A percentile compares a stretch with the other conserved stretches of the same genome.
phyloP scores from a whole-genome alignment of 805 yeast species.

The Cyberlindnera euphorbiae region DNA sequence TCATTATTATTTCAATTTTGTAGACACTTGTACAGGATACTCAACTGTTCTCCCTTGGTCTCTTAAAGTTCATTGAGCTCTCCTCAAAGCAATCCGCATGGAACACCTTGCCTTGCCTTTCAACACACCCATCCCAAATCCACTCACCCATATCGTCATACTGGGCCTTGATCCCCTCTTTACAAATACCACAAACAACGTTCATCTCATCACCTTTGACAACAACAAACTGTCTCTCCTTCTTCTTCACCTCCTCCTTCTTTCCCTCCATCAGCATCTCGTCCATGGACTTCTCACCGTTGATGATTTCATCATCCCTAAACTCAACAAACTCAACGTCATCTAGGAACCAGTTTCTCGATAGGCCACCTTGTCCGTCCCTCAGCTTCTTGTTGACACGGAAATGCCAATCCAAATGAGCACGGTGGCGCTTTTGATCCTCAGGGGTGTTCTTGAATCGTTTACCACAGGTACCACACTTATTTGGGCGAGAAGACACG shows the following conservation, averaged over 20 bases:
- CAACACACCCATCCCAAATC: conserved; percentile 71
- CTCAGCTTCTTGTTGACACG: conserved; percentile 77
- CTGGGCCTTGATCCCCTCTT: conserved; percentile 56
- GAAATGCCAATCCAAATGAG: conserved; percentile 95
- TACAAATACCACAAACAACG: conserved; percentile 64
- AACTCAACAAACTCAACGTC: conserved; percentile 69
- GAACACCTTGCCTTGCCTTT: conserved; percentile 44
- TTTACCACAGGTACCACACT: conserved; percentile 88
- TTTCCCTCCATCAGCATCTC: too few relatives aligned
- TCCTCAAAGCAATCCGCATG: conserved; percentile 72
- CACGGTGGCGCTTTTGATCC: conserved; percentile 49
- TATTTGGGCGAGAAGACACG: conserved; percentile 48
- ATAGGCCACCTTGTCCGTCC: conserved; percentile 51
- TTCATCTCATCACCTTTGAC: conserved; percentile 38
- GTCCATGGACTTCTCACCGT: too few relatives aligned
- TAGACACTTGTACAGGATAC: too few relatives aligned
- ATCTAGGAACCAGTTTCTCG: conserved; percentile 78
- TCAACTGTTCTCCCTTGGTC: conserved; percentile 11
- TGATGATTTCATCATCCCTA: conserved; percentile 58
- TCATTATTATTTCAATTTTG: too few relatives aligned
- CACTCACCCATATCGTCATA: conserved; percentile 77
- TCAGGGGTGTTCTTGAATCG: conserved; percentile 61
- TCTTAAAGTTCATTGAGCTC: too few relatives aligned
- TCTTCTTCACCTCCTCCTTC: conserved; percentile 9
- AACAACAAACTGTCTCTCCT: conserved; percentile 26